Evolutionary conservation across 164 flowering plant species (phyloP).

Genomic region (Nymphaea colorata): DNA sequence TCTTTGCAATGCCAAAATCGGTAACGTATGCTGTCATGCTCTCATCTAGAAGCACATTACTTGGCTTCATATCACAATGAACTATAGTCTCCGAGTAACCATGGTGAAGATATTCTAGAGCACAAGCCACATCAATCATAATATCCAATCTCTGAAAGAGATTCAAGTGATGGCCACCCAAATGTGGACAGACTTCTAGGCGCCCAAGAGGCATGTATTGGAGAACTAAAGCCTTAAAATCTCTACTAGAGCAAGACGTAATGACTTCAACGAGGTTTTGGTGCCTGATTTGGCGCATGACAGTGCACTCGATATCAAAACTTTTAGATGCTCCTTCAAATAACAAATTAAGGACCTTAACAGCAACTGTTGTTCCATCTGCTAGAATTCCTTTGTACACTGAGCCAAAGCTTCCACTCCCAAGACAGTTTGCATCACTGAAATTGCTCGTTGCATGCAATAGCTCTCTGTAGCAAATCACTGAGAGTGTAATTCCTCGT

Average conservation of each 20-base stretch:
- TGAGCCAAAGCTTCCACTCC: conserved; percentile 1
- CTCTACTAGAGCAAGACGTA: not conserved
- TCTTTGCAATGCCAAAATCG: conserved; percentile 5
- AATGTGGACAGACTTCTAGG: not conserved
- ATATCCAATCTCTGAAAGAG: not conserved
- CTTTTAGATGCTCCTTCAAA: not conserved
- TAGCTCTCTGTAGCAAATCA: not conserved
- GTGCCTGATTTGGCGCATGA: not conserved
- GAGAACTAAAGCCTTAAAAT: conserved; percentile 4
- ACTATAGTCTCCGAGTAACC: not conserved
- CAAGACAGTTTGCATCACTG: not conserved
- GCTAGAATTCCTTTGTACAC: conserved; percentile 4
- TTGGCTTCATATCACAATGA: conserved; percentile 2
- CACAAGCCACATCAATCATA: conserved; percentile 2
- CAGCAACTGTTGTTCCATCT: not conserved
- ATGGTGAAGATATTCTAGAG: conserved; percentile 5
- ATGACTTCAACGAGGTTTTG: conserved; percentile 3
- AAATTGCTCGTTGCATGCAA: conserved; percentile 3
- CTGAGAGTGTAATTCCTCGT: not conserved
- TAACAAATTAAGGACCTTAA: conserved; percentile 1
- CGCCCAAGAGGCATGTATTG: conserved; percentile 2
- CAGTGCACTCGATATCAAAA: not conserved
- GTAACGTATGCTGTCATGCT: conserved; percentile 1
- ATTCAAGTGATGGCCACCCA: not conserved
- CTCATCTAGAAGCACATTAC: conserved; percentile 3